A percentile compares a stretch with the other conserved stretches of the same genome.
Evolutionary conservation across 108 stramenopile genomes (phyloP).

Genomic region (Cyclotella kingstonii): DNA sequence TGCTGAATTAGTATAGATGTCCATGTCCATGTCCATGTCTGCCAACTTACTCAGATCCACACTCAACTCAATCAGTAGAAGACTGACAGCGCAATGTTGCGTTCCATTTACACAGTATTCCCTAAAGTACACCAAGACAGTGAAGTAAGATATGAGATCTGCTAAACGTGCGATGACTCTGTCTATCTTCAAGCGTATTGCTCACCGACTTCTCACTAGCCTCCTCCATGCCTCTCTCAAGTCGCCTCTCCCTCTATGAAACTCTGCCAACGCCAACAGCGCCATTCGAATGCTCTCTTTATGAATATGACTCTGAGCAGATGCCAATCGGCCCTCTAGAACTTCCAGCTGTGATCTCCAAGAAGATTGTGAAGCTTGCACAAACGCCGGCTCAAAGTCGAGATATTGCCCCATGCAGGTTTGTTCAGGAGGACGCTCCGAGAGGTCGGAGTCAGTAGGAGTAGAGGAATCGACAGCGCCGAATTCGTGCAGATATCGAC

Average conservation of each 20-base stretch:
- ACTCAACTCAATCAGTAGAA: constrained; percentile 55
- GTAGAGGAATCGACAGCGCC: constrained; percentile 6
- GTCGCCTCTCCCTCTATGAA: constrained; percentile 55
- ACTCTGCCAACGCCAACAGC: constrained; percentile 51
- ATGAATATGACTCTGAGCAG: constrained; percentile 70
- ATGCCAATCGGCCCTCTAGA: constrained; percentile 57
- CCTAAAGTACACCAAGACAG: not conserved
- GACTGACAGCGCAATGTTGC: constrained; percentile 57
- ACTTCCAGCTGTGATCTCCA: constrained; percentile 7
- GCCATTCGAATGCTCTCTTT: constrained; percentile 81
- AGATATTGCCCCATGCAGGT: constrained; percentile 15
- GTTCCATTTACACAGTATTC: constrained; percentile 64
- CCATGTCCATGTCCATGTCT: not conserved
- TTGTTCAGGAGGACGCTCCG: not conserved
- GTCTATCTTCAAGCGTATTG: not conserved
- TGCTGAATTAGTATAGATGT: not conserved
- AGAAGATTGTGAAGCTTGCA: not conserved
- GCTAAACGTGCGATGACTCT: not conserved
- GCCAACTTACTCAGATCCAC: constrained; percentile 42
- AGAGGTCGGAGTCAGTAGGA: not conserved
- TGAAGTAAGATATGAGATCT: not conserved
- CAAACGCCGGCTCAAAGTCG: constrained; percentile 18
- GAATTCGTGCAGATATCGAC: constrained; percentile 54
- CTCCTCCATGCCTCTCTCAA: constrained; percentile 45
- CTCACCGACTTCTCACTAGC: constrained; percentile 44